These are phyloP conservation scores for Boletus huronensis DNA, from an alignment of 768 basidiomycete species.

Conservation along the genomic window DNA sequence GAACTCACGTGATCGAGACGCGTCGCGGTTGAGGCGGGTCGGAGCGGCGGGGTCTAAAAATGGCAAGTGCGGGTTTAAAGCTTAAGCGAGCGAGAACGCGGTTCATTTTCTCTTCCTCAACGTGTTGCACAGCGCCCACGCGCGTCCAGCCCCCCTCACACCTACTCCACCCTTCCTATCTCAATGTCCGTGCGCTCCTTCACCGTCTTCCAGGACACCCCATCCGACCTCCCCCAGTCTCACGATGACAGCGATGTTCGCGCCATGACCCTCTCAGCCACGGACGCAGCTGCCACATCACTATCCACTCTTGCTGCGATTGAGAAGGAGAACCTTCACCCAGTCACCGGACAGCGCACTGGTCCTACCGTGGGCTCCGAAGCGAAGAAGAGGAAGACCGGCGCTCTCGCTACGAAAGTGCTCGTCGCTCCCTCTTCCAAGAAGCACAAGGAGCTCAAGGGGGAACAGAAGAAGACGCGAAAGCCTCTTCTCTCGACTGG, in stretches of 20 bases:
- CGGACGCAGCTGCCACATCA: conserved; percentile 31
- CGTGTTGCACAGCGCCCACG: conserved; percentile 33
- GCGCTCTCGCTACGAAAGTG: conserved; percentile 53
- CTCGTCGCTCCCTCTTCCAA: conserved; percentile 36
- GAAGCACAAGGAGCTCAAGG: conserved; percentile 43
- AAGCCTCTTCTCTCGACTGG: conserved; percentile 39
- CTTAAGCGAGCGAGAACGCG: conserved; percentile 23
- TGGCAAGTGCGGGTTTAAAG: conserved; percentile 29
- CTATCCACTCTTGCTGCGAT: conserved; percentile 37
- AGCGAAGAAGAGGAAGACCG: conserved; percentile 64
- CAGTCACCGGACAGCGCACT: conserved; percentile 64
- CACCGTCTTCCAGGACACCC: conserved; percentile 61
- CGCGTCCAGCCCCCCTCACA: conserved; percentile 4
- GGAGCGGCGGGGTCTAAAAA: conserved; percentile 35
- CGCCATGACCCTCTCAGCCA: conserved; percentile 15
- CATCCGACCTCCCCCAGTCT: conserved; percentile 36
- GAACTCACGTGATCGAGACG: conserved; percentile 26
- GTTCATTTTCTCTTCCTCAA: conserved; percentile 27
- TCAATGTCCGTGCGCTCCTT: conserved; percentile 59
- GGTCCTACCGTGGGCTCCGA: conserved; percentile 35
- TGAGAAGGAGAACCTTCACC: conserved; percentile 81
- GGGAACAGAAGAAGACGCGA: conserved; percentile 55
- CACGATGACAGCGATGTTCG: conserved; percentile 22
- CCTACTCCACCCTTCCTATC: conserved; percentile 12
- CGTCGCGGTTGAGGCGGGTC: conserved; percentile 28